These are phyloP conservation scores for Delonix regia DNA, from an alignment of 306 rosid genomes.

Conservation along the genomic window DNA sequence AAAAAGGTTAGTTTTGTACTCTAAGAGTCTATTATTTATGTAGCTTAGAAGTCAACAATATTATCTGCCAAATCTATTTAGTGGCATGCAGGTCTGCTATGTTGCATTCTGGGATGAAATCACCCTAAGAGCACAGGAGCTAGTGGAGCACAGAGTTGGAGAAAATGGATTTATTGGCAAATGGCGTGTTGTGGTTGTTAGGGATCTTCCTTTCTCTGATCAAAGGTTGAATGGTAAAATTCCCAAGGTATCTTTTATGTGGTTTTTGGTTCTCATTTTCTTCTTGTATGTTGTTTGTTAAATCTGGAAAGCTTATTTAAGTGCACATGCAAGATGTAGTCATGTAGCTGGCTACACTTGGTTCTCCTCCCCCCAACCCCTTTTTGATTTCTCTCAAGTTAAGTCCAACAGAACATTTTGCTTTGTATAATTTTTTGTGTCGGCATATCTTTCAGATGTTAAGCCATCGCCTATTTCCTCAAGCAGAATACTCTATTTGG, in stretches of 20 bases:
- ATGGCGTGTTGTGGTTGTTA: conserved; percentile 85
- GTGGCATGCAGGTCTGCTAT: conserved; percentile 83
- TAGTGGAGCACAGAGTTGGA: conserved; percentile 58
- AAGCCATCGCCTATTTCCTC: conserved; percentile 92
- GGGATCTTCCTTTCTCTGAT: conserved; percentile 87
- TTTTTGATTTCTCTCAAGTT: no score
- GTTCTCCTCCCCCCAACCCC: neutral
- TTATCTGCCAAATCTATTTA: conserved; percentile 45
- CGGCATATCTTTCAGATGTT: conserved; percentile 68
- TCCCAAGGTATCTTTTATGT: conserved; percentile 68
- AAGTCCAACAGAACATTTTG: neutral
- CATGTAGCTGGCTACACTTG: neutral
- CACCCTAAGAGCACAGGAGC: conserved; percentile 72
- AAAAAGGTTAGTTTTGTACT: conserved; percentile 61
- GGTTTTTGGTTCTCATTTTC: neutral
- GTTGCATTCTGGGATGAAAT: conserved; percentile 98
- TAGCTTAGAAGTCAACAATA: conserved; percentile 39
- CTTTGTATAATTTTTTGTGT: conserved; percentile 25
- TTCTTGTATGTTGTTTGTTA: neutral
- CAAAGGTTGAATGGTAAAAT: conserved; percentile 97
- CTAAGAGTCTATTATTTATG: conserved; percentile 20
- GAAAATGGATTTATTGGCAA: conserved; percentile 75
- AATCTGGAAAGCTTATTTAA: conserved; percentile 15
- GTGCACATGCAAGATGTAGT: conserved; percentile 1
- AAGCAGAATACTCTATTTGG: conserved; percentile 92